Evolutionary conservation across 345 rosid genomes (phyloP), one percentile per base, ranked within the genome.

Genomic region (Draba incana): DNA sequence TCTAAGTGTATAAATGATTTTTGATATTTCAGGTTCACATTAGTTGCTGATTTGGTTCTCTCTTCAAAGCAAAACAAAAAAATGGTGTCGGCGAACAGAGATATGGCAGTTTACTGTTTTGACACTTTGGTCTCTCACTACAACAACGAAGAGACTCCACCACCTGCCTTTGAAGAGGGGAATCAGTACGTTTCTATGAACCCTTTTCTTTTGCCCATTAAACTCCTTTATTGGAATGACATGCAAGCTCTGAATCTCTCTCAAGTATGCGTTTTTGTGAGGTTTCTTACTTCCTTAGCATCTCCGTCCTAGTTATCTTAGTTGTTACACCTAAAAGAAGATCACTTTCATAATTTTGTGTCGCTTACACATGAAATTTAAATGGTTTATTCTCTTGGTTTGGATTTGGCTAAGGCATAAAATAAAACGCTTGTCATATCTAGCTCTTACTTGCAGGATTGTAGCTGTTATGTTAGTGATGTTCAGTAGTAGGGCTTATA

Each of bases 31-130:
- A 73, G 61, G 71, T 51, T 70, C 27, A 56, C 7, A 23, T 30
- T 52, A 15, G 4, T 53, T n/a, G 20, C 44, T 74, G 27, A 60
- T 66, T 74, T 57, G 46, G 27, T 24, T 35, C 3, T 71, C 13
- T 30, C 46, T 64, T 57, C 44, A 10, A 38, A 42, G 38, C 23
- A 47, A 79, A 35, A 31, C 3, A 3, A 31, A 31, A 35, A 60
- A 46, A 94, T 94, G 99, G 98, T 92, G 79, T 80, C 90, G 67
- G 99, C 99, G 27, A 94, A 86, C 67, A 83, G 66, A 80, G 99
- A 94, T 62, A 94, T 94, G 99, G 99, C 84, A n/a, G 98, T 89
- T 6, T 94, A 86, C 75, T 94, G 99, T 82, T 94, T 94, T 80
- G 99, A 89, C 77, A 87, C 85, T 64, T 81, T 94, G 62, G 84